phyloP scores from a whole-genome alignment of 1,284 basidiomycete genomes.

The Schizopora paradoxa region DNA sequence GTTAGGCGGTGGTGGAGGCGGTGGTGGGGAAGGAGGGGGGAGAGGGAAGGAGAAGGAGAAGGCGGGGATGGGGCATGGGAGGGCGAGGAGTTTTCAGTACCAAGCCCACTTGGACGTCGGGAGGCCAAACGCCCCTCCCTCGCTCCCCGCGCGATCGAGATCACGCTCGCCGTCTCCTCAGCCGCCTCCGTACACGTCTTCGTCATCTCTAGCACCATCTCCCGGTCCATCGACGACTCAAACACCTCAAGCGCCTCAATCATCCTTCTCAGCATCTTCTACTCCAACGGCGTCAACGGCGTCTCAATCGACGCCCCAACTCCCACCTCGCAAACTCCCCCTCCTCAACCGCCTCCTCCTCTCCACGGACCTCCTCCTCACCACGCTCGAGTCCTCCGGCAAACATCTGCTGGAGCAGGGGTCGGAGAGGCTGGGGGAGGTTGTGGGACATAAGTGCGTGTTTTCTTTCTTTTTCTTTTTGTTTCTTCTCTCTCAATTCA shows the following conservation, averaged over 20 bases:
- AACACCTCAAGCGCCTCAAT: too few species aligned
- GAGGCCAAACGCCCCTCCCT: too few species aligned
- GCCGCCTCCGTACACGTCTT: too few species aligned
- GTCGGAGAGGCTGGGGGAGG: constrained; percentile 9
- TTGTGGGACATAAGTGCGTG: constrained; percentile 13
- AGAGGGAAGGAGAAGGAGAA: constrained; percentile 21
- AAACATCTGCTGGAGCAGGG: constrained; percentile 49
- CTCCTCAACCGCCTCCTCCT: constrained; percentile 15
- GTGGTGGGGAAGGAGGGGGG: constrained; percentile 11
- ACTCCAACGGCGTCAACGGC: neutral
- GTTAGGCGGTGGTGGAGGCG: too few species aligned
- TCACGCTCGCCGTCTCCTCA: too few species aligned
- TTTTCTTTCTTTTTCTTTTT: neutral
- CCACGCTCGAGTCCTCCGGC: constrained; percentile 63
- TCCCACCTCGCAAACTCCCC: constrained; percentile 33
- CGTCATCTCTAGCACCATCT: too few species aligned
- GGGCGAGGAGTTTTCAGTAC: too few species aligned
- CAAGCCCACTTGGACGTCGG: too few species aligned
- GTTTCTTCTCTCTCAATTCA: neutral
- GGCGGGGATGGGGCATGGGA: too few species aligned
- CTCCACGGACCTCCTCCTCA: constrained; percentile 65
- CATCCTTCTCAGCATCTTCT: neutral
- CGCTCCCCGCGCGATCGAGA: too few species aligned
- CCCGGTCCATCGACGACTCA: too few species aligned
- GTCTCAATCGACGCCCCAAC: constrained; percentile 29